Conservation (phyloP, 192 early-diverging fungal species). For the Haplosporangium gracile region DNA sequence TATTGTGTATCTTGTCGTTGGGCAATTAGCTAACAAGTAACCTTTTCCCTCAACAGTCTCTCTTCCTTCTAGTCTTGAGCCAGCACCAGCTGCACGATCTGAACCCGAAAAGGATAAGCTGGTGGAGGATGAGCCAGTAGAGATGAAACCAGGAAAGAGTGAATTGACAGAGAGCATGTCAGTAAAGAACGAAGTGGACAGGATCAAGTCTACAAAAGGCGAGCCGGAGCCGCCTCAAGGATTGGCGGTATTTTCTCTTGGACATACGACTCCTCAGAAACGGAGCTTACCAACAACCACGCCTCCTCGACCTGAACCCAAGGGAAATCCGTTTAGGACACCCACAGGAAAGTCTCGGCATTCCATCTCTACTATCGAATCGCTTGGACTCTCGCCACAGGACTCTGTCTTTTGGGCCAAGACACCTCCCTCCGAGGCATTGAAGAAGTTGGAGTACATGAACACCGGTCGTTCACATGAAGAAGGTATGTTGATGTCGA, state of each 20-base stretch:
- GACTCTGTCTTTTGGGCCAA: slow-evolving; percentile 52
- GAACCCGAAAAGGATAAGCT: neutral
- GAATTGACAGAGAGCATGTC: neutral
- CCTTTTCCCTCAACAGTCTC: neutral
- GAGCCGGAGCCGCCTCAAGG: neutral
- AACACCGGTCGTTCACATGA: slow-evolving; percentile 38
- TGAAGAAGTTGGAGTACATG: slow-evolving; percentile 27
- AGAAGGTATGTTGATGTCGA: slow-evolving; percentile 20
- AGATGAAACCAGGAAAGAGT: neutral
- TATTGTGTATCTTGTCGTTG: neutral
- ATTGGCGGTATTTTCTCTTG: neutral
- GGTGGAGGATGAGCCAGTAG: neutral
- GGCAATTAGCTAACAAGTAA: neutral
- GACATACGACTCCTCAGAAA: neutral
- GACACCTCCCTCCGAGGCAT: slow-evolving; percentile 43
- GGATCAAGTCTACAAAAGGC: neutral
- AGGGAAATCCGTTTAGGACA: slow-evolving; percentile 32
- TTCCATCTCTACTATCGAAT: slow-evolving; percentile 23
- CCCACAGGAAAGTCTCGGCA: slow-evolving; percentile 25
- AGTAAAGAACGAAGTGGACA: neutral
- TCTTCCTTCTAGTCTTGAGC: neutral
- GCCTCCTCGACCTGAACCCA: neutral
- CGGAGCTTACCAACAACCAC: neutral
- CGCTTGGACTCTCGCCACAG: slow-evolving; percentile 43
- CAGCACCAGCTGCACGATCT: neutral